Evolutionary conservation across 139 green algal genomes (phyloP), one percentile per base, ranked within the genome.

Genomic region (Penium margaritaceum): DNA sequence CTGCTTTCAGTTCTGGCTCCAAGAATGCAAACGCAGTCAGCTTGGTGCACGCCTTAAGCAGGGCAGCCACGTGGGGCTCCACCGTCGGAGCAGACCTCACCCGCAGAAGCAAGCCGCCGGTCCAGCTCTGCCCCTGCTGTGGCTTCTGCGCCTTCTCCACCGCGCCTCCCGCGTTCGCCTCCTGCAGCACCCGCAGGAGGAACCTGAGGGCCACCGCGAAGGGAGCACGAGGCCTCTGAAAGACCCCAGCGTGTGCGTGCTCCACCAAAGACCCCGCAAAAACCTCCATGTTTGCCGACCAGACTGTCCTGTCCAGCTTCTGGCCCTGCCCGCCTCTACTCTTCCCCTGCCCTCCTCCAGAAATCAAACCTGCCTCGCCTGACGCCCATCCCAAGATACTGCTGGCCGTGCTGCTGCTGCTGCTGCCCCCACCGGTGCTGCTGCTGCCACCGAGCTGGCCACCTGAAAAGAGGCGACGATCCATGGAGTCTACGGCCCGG

Each of bases 11-110:
- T 5, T 6, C n/a, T 19, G 67, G 44, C 15, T 43, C 44, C 44
- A 75, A n/a, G 29, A 75, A 75, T 14, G 67, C 27, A 29, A 51
- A 75, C 67, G 69, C 69, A 6, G 69, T 37, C 70, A 78, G 30
- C 5, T 63, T 7, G 35, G 65, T 75, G 27, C 6, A 14, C 21
- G 21, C 63, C 17, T 67, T 58, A 5, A 78, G 62, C 36, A 78
- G 61, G 3, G 41, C 60, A 19, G 37, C 9, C 36, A 75, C 70
- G 5, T 30, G 41, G 21, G 51, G 51, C 9, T 64, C 64, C 30
- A 76, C 24, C 3, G 19, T 21, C 3, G 33, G 12, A n/a, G n/a
- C n/a, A n/a, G 27, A 5, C 62, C 62, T 58, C 5, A 21, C 29
- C 29, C 61, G 27, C 61, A 27, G 17, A 9, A 51, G 41, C 12